phyloP scores from a whole-genome alignment of 2,329 filamentous ascomycete species.

The Pseudopithomyces maydicus region DNA sequence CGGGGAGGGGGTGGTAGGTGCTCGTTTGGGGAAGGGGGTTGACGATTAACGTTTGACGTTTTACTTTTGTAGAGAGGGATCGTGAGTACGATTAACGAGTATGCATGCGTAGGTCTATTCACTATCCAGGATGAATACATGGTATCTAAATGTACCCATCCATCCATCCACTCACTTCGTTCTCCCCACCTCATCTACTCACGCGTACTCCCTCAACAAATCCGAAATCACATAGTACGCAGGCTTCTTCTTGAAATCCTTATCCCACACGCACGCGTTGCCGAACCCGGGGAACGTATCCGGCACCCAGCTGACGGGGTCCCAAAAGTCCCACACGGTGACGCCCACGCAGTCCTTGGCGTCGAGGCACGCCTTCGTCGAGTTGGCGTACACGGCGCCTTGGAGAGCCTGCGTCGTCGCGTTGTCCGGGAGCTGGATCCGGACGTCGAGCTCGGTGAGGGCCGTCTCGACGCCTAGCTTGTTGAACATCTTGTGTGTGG shows the following conservation, averaged over 20 bases:
- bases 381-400: conserved; percentile 52
- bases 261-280: conserved; percentile 38
- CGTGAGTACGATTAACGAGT: background rate
- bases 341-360: conserved; percentile 45
- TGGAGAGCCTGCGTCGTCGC: conserved; percentile 52
- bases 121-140: background rate
- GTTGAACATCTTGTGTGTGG: conserved; percentile 57
- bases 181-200: background rate
- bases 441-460: conserved; percentile 67
- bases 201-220: conserved; percentile 22
- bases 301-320: conserved; percentile 47
- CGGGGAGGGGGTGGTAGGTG: conserved; percentile 30
- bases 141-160: too few species aligned
- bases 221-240: conserved; percentile 42
- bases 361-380: conserved; percentile 44
- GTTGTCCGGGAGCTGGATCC: conserved; percentile 53
- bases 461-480: conserved; percentile 61
- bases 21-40: too few species aligned
- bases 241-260: conserved; percentile 36
- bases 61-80: too few species aligned
- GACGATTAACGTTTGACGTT: too few species aligned
- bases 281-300: conserved; percentile 44
- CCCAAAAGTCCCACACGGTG: conserved; percentile 50
- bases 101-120: background rate
- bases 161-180: too few species aligned